Percentiles rank a stretch among this genome's conserved stretches.
phyloP scores from a whole-genome alignment of 352 stramenopile species.

The Globisporangium nodosum region DNA sequence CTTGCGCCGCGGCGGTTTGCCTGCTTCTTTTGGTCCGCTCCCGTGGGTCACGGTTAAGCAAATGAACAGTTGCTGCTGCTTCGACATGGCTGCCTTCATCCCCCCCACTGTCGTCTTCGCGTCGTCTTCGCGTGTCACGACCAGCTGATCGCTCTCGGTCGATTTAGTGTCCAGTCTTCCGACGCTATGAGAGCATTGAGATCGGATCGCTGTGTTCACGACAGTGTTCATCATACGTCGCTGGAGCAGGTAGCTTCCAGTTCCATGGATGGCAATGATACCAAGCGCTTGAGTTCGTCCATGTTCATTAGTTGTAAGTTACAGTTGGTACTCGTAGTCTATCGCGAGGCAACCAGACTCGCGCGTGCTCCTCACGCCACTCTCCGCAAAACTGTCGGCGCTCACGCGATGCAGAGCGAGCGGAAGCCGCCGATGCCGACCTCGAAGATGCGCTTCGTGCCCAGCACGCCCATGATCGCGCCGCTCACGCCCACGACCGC shows the following conservation, averaged over 20 bases:
- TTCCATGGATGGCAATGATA: no score
- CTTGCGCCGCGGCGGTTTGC: conserved; percentile 15
- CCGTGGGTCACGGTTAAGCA: conserved; percentile 15
- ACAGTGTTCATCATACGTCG: no score
- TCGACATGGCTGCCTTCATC: conserved; percentile 5
- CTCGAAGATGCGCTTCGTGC: conserved; percentile 40
- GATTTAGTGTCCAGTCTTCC: no score
- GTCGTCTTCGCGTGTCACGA: not conserved
- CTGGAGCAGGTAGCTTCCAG: no score
- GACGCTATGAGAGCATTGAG: no score
- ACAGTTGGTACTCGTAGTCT: not conserved
- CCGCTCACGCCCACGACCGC: conserved; percentile 68
- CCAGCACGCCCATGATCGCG: conserved; percentile 66
- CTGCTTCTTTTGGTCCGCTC: conserved; percentile 12
- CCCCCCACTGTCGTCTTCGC: not conserved
- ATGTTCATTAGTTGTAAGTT: not conserved
- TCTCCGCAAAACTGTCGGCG: not conserved
- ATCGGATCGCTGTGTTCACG: no score
- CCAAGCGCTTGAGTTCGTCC: no score
- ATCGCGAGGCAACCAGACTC: not conserved
- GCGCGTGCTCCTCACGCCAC: not conserved
- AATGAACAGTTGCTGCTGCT: conserved; percentile 22
- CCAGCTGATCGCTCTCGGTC: no score
- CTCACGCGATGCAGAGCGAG: conserved; percentile 43
- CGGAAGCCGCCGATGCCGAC: conserved; percentile 74